These are phyloP conservation scores for Psilocybe azurescens DNA, from an alignment of 768 basidiomycete species.

Conservation along the genomic window DNA sequence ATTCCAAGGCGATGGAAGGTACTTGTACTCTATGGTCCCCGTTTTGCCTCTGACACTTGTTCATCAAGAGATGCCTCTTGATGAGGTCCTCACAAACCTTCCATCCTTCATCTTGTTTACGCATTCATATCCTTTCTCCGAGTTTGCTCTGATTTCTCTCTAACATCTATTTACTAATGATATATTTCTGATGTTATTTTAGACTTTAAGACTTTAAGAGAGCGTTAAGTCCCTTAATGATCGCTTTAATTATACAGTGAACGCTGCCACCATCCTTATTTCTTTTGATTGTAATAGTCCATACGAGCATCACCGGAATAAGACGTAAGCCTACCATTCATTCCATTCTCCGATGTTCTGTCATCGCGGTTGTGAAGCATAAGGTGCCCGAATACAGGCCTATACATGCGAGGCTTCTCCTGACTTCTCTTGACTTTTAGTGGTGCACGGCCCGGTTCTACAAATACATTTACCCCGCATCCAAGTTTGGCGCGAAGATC, in stretches of 20 bases:
- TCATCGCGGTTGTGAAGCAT: not conserved
- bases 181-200: not conserved
- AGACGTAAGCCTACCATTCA: not conserved
- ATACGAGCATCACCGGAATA: not conserved
- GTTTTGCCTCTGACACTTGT: too few species aligned
- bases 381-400: not conserved
- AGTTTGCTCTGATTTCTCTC: not conserved
- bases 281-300: not conserved
- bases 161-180: not conserved
- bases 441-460: conserved; percentile 8
- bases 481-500: conserved; percentile 17
- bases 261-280: not conserved
- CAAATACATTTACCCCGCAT: conserved; percentile 23
- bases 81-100: too few species aligned
- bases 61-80: too few species aligned
- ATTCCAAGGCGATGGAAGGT: too few species aligned
- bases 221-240: not conserved
- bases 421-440: conserved; percentile 3
- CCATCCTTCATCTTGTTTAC: not conserved
- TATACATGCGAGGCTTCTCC: not conserved
- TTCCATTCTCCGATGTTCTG: not conserved
- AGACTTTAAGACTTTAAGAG: not conserved
- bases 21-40: too few species aligned
- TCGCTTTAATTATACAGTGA: not conserved
- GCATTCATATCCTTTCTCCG: not conserved